Base-by-base conservation (phyloP, 257 asterid genomes). In the Nicotiana sylvestris region DNA sequence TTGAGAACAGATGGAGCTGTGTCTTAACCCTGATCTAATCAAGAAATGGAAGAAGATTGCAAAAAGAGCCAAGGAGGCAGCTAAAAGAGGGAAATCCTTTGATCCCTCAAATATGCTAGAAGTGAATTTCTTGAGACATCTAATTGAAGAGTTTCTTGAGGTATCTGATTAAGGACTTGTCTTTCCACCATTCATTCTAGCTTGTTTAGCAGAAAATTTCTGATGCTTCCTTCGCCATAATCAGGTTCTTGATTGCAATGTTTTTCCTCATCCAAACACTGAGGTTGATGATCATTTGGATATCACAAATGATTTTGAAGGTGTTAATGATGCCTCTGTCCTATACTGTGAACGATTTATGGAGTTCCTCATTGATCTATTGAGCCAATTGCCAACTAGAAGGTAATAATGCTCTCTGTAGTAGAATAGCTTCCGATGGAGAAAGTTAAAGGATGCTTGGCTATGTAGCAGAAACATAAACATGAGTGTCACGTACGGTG, bases 381-480 rank as follows among this genome's bases (percentile, higher is more conserved):
- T 96, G 92, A 96, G 99, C 92, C 99, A 96, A 88, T 91, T 96
- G 81, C 98, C 99, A 46, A 96, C 99, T 30, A 90, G 99, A 86
- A 96, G 99, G 99, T 96, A 86, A 35, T 27, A 18, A 21, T 49
- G 61, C 39, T 46, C 61, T 46, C 79, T 46, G 16, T 46, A 51
- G 80, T 76, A 27, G 60, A 74, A 30, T 25, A 51, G 27, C 43
- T 27, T 74, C 80, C 43, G 4, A 27, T 74, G 80, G 80, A 27
- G 80, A 51, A 49, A 6, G 12, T 58, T 58, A n/a, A 49, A 27
- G 39, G 39, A 15, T 74, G 80, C 39, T 74, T 74, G 46, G 27
- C 80, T 27, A 51, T 74, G 25, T 74, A 74, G 62, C 43, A 1
- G 39, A 49, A 49, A 72, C 61, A 21, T 46, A 6, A 25, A 72